Percentiles rank a stretch among this genome's conserved stretches.
Evolutionary conservation across 495 filamentous ascomycete species (phyloP).

Genomic region (Neurospora hispaniola): DNA sequence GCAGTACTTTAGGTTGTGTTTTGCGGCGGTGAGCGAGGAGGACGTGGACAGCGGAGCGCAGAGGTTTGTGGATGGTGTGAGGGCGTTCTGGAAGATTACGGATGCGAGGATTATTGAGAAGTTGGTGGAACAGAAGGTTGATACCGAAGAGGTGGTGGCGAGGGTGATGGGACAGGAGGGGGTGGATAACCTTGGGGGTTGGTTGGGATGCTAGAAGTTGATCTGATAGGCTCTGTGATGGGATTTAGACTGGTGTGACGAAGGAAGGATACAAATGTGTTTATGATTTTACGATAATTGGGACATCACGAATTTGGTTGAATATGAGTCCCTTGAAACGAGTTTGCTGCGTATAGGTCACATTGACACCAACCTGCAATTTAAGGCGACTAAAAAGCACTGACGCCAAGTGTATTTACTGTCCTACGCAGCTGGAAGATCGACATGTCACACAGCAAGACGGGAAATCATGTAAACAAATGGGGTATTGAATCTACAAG

Average conservation of each 20-base stretch:
- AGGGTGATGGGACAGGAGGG: neutral
- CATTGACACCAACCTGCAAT: neutral
- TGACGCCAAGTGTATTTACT: too few relatives aligned
- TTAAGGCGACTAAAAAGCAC: neutral
- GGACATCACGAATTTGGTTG: neutral
- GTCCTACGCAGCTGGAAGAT: neutral
- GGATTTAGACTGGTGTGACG: neutral
- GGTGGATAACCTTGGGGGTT: conserved; percentile 14
- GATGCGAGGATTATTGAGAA: conserved; percentile 51
- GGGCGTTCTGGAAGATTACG: conserved; percentile 66
- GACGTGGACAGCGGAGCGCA: conserved; percentile 48
- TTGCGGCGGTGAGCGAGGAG: conserved; percentile 67
- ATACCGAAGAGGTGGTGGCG: conserved; percentile 1
- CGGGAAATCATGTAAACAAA: neutral
- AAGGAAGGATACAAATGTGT: neutral
- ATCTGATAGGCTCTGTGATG: neutral
- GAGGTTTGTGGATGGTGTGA: conserved; percentile 56
- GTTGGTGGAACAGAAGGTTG: conserved; percentile 20
- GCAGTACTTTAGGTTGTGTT: conserved; percentile 68
- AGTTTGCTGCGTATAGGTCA: neutral
- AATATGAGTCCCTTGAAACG: neutral
- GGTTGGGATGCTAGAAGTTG: conserved; percentile 22
- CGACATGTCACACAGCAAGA: neutral
- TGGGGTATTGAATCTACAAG: conserved; percentile 1
- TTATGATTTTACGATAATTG: neutral